Evolutionary conservation across 2,329 filamentous ascomycete species (phyloP), one percentile per base, ranked within the genome.

Genomic region (Hortaea werneckii): DNA sequence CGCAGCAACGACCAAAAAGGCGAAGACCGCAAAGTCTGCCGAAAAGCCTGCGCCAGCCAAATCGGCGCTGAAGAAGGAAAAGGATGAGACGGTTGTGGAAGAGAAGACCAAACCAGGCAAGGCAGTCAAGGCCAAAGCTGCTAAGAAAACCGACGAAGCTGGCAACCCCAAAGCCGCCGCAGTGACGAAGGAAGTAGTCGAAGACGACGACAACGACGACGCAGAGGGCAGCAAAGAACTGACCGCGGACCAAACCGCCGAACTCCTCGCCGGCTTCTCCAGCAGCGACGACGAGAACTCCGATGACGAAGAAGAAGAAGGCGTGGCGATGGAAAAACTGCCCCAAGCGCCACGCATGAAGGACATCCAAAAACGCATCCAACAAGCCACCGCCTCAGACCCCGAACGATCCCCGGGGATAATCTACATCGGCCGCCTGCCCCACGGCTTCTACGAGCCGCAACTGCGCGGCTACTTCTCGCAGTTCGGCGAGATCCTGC

Each of bases 371-470:
- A 67, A 67, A 47, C 60, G 66, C 55, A 65, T 80, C 42, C 66
- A 72, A 49, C 72, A 73, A 54, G 70, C 71, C 42, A 45, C 37
- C 40, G 64, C 74, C 57, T 69, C 72, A 51, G 67, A 69, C 35
- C 64, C 63, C 42, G 70, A 71, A 46, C 72, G 75, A 40, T 75
- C 77, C 43, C 79, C 85, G 1, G 90, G 89, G 40, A 82, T 92
- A 37, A 76, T 96, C 60, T 96, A 95, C 69, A 76, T 98, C 59
- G 88, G 87, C 45, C 87, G 88, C 54, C 83, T 95, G 49, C 89
- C 89, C 35, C 87, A 92, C 69, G 86, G 92, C 69, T 98, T 98
- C 79, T 96, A 90, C 75, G 92, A 98, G 71, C 79, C 88, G 60
- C 85, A 96, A 70, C 94, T 98, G 84, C 81, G 80, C 57, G 80